Evolutionary conservation across 352 stramenopile species (phyloP).

Genomic region (Nothophytophthora sp.): DNA sequence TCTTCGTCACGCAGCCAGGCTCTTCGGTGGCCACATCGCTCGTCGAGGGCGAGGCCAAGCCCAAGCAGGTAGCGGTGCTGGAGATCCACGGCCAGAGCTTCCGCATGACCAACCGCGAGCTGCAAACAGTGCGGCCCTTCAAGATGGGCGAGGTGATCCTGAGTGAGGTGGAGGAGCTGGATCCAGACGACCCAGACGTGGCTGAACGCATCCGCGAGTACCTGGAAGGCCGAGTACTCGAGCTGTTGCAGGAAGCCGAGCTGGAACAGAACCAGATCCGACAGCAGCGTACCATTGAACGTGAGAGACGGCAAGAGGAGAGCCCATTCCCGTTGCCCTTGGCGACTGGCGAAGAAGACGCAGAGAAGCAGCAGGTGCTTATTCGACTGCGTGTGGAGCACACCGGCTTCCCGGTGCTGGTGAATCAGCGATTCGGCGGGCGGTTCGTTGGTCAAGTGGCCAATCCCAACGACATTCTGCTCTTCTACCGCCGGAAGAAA

Average conservation of each 20-base stretch:
- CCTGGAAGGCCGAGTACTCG: constrained; percentile 60
- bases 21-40: constrained; percentile 97
- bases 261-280: constrained; percentile 33
- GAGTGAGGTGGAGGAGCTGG: constrained; percentile 83
- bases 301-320: constrained; percentile 29
- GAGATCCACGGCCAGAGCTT: constrained; percentile 92
- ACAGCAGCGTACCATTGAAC: constrained; percentile 15
- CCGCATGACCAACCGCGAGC: constrained; percentile 75
- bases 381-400: constrained; percentile 89
- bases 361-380: constrained; percentile 63
- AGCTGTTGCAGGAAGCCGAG: constrained; percentile 68
- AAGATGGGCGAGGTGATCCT: constrained; percentile 91
- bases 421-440: constrained; percentile 88
- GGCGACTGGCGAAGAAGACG: constrained; percentile 3
- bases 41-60: constrained; percentile 81
- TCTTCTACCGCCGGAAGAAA: constrained; percentile 79
- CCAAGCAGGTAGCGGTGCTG: constrained; percentile 89
- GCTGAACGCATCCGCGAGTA: constrained; percentile 69
- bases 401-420: constrained; percentile 85
- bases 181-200: constrained; percentile 91
- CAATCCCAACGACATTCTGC: constrained; percentile 88
- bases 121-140: constrained; percentile 94
- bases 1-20: constrained; percentile 97
- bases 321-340: constrained; percentile 31
- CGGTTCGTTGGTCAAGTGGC: constrained; percentile 86